Conservation (phyloP, 1,139 yeast species). For the Pichia sp. region DNA sequence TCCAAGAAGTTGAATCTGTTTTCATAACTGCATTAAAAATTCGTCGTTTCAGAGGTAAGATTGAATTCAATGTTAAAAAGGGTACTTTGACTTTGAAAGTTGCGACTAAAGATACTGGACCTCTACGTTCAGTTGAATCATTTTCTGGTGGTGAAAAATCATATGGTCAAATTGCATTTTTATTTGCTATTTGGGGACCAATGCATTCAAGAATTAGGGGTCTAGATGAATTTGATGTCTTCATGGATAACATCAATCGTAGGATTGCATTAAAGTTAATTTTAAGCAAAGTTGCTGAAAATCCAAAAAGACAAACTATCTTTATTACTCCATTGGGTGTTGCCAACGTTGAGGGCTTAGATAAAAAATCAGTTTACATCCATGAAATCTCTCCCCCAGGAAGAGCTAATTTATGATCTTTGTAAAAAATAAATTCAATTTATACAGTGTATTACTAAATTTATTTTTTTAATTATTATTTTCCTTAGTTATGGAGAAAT, state of each 20-base stretch:
- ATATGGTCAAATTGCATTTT: slow-evolving; percentile 80
- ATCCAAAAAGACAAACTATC: slow-evolving; percentile 72
- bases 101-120: slow-evolving; percentile 52
- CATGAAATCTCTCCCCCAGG: slow-evolving; percentile 56
- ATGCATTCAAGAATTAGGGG: slow-evolving; percentile 87
- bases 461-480: neutral
- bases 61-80: slow-evolving; percentile 54
- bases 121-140: slow-evolving; percentile 67
- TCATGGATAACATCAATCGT: slow-evolving; percentile 92
- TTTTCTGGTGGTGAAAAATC: slow-evolving; percentile 97
- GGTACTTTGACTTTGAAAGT: slow-evolving; percentile 50
- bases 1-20: slow-evolving; percentile 41
- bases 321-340: slow-evolving; percentile 95
- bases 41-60: slow-evolving; percentile 71
- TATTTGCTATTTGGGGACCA: slow-evolving; percentile 87
- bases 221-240: slow-evolving; percentile 94
- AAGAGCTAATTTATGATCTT: slow-evolving; percentile 14
- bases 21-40: slow-evolving; percentile 55
- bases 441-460: neutral
- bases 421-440: neutral
- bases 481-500: neutral
- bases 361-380: slow-evolving; percentile 56
- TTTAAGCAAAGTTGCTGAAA: slow-evolving; percentile 55
- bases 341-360: slow-evolving; percentile 65
- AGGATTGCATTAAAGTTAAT: slow-evolving; percentile 72